These are phyloP conservation scores for Aspergillus leporis DNA, from an alignment of 495 filamentous ascomycete species.

Conservation along the genomic window DNA sequence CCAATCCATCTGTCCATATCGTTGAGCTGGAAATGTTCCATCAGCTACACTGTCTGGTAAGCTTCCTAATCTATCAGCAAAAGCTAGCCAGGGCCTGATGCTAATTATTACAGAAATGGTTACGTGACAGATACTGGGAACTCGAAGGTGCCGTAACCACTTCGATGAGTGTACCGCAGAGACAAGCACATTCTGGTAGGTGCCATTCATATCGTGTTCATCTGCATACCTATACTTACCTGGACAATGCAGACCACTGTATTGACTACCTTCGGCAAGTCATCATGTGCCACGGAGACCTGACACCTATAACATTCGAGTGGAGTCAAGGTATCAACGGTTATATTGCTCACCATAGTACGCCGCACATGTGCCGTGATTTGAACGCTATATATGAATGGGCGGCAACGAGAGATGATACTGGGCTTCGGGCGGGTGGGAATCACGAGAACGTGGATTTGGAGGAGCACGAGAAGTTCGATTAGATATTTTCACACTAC, in stretches of 20 bases:
- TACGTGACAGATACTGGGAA: neutral
- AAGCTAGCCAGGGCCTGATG: neutral
- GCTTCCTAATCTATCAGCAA: neutral
- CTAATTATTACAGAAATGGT: neutral
- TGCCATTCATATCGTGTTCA: no score
- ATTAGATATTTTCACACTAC: no score
- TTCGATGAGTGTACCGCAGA: neutral
- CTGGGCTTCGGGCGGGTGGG: neutral
- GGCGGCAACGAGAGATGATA: neutral
- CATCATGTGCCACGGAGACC: neutral
- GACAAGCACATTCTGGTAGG: neutral
- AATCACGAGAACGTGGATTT: neutral
- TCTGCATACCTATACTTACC: neutral
- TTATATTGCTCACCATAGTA: neutral
- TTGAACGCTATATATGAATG: neutral
- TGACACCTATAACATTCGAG: neutral
- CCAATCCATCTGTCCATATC: neutral
- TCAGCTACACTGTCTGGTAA: neutral
- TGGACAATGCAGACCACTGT: neutral
- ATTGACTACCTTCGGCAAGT: neutral
- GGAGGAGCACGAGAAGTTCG: neutral
- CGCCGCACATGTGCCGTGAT: neutral
- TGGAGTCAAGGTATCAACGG: neutral
- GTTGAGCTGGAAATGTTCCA: slow-evolving; percentile 2
- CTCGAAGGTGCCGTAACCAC: neutral